Conservation (phyloP, 257 asterid species). For the Petunia secreta region DNA sequence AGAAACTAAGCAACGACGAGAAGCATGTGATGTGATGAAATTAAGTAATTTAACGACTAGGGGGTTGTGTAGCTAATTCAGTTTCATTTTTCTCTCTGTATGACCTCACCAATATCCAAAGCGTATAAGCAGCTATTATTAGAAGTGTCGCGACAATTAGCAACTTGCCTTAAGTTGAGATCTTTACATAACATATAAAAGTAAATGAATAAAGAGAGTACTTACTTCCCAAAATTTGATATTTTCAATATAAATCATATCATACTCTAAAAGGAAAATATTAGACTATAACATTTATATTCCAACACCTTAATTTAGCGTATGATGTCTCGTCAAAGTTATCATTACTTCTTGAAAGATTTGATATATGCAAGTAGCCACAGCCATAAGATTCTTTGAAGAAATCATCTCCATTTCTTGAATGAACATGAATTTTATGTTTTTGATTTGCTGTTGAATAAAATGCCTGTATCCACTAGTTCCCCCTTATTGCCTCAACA, state of each 20-base stretch:
- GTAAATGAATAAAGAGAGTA: neutral
- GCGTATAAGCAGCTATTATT: neutral
- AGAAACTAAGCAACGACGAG: too few relatives aligned
- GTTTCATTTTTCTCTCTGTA: neutral
- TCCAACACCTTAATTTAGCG: neutral
- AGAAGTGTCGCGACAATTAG: neutral
- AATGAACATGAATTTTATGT: neutral
- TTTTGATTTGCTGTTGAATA: slow-evolving; percentile 1
- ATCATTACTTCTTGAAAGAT: neutral
- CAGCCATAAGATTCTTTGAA: neutral
- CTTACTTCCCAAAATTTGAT: neutral
- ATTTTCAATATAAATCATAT: neutral
- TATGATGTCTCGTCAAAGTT: neutral
- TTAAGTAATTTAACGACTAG: neutral
- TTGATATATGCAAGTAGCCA: neutral
- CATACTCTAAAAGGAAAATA: neutral
- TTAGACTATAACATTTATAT: too few relatives aligned
- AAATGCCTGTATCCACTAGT: slow-evolving; percentile 13
- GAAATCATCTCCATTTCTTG: slow-evolving; percentile 8
- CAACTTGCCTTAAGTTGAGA: neutral
- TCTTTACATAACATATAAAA: too few relatives aligned
- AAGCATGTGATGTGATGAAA: neutral
- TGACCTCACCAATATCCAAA: neutral
- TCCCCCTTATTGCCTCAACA: neutral
- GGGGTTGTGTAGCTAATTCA: neutral